Evolutionary conservation across 225 moss, liverwort and hornwort species (phyloP).

Genomic region (Takakia lepidozioides): DNA sequence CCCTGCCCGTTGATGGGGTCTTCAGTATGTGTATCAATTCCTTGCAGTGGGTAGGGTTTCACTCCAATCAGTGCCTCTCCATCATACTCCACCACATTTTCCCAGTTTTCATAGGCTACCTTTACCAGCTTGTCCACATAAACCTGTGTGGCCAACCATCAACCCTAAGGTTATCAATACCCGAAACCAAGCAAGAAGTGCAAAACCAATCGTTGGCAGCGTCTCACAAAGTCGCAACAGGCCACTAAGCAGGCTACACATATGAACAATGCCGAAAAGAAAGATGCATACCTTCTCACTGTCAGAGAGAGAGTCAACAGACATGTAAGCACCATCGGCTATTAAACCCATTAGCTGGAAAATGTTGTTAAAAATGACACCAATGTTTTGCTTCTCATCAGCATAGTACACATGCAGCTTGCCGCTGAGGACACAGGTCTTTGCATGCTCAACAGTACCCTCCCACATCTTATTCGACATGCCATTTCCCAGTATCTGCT

Average conservation of each 20-base stretch:
- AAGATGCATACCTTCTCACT: slow-evolving; percentile 32
- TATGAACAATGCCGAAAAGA: too few species aligned
- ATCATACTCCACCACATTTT: slow-evolving; percentile 58
- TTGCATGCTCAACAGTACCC: slow-evolving; percentile 48
- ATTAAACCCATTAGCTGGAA: slow-evolving; percentile 34
- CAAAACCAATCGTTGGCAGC: too few species aligned
- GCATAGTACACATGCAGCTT: slow-evolving; percentile 47
- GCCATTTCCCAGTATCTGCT: slow-evolving; percentile 40
- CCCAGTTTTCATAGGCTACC: slow-evolving; percentile 59
- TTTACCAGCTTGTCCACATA: slow-evolving; percentile 56
- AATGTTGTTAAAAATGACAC: slow-evolving; percentile 41
- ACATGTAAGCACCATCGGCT: slow-evolving; percentile 49
- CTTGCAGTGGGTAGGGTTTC: slow-evolving; percentile 38
- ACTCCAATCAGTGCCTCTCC: slow-evolving; percentile 52
- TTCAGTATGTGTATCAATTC: slow-evolving; percentile 37
- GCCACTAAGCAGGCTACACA: too few species aligned
- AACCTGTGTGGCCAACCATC: slow-evolving; percentile 11
- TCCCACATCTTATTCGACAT: slow-evolving; percentile 60
- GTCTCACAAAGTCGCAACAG: too few species aligned
- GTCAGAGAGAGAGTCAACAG: slow-evolving; percentile 43
- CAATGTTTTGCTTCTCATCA: slow-evolving; percentile 46
- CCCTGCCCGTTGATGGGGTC: slow-evolving; percentile 25
- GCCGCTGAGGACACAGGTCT: slow-evolving; percentile 43
- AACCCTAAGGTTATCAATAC: too few species aligned
- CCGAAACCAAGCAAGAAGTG: too few species aligned